A percentile compares a stretch with the other conserved stretches of the same genome.
Conservation (phyloP, 2,329 filamentous ascomycete species). For the Sporothrix globosa region DNA sequence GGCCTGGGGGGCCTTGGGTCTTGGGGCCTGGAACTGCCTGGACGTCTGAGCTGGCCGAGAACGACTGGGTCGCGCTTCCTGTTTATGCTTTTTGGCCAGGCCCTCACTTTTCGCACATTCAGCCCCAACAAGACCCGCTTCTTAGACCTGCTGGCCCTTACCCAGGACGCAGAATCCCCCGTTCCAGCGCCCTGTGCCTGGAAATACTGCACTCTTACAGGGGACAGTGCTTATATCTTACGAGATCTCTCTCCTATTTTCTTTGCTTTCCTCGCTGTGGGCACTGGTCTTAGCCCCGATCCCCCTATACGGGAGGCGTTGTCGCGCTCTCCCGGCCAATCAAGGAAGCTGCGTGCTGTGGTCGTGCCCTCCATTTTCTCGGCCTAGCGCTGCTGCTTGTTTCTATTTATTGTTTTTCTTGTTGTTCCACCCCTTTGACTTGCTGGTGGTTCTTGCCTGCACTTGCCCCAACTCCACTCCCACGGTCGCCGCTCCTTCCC, state of each 20-base stretch:
- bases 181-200: conserved; percentile 10
- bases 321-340: conserved; percentile 24
- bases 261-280: background rate
- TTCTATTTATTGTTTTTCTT: conserved; percentile 28
- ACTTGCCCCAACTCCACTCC: conserved; percentile 11
- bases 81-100: background rate
- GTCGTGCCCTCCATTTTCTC: conserved; percentile 17
- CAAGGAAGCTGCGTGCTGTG: conserved; percentile 22
- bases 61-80: conserved; percentile 9
- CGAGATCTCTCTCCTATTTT: background rate
- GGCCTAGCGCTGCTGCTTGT: conserved; percentile 16
- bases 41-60: conserved; percentile 1
- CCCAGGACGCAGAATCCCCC: background rate
- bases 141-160: no score
- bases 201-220: conserved; percentile 7
- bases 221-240: background rate
- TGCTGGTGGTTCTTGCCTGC: background rate
- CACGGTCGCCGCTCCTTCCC: background rate
- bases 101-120: no score
- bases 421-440: conserved; percentile 9
- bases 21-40: background rate
- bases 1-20: background rate
- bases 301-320: conserved; percentile 21
- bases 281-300: conserved; percentile 16
- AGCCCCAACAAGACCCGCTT: no score